Percentiles rank a stretch among this genome's conserved stretches.
Evolutionary conservation across 352 stramenopile genomes (phyloP).

Genomic region (Pythium pyrilobum): DNA sequence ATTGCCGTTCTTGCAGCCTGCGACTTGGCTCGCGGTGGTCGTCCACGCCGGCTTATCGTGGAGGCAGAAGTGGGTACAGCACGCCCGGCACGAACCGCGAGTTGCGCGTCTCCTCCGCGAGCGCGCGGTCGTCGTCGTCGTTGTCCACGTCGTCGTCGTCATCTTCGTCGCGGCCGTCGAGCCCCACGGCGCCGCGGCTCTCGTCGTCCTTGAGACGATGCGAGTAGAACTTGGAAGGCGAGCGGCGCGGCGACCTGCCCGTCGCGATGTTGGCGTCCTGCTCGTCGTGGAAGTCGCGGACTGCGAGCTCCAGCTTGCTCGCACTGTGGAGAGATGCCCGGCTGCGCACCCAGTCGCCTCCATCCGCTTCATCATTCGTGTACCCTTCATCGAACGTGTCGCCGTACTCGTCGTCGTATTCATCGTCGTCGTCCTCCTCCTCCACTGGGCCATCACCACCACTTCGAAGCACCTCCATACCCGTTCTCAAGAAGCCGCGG

Average conservation of each 20-base stretch:
- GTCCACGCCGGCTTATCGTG: no score
- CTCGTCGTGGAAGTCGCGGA: slow-evolving; percentile 30
- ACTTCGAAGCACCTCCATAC: slow-evolving; percentile 52
- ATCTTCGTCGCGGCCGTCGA: slow-evolving; percentile 7
- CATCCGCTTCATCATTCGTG: neutral
- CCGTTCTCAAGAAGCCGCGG: slow-evolving; percentile 47
- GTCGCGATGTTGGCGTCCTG: slow-evolving; percentile 4
- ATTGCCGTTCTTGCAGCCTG: no score
- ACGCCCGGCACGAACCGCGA: slow-evolving; percentile 51
- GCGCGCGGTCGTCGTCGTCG: slow-evolving; percentile 7
- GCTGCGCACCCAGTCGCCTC: neutral
- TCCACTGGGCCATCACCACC: neutral
- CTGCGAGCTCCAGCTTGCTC: slow-evolving; percentile 28
- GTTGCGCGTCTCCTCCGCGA: slow-evolving; percentile 20
- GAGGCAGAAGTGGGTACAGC: slow-evolving; percentile 52
- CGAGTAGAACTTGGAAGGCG: slow-evolving; percentile 15
- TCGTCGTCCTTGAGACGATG: slow-evolving; percentile 33
- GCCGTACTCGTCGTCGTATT: slow-evolving; percentile 14
- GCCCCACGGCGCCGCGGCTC: slow-evolving; percentile 7
- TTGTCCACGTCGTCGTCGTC: neutral
- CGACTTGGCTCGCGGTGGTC: no score
- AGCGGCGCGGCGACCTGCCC: neutral
- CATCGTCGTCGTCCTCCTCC: slow-evolving; percentile 19
- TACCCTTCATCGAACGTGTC: neutral
- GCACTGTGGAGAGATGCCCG: slow-evolving; percentile 20